These are phyloP conservation scores for Rhizopus sp. DNA, from an alignment of 371 early-diverging fungal genomes.

Conservation along the genomic window DNA sequence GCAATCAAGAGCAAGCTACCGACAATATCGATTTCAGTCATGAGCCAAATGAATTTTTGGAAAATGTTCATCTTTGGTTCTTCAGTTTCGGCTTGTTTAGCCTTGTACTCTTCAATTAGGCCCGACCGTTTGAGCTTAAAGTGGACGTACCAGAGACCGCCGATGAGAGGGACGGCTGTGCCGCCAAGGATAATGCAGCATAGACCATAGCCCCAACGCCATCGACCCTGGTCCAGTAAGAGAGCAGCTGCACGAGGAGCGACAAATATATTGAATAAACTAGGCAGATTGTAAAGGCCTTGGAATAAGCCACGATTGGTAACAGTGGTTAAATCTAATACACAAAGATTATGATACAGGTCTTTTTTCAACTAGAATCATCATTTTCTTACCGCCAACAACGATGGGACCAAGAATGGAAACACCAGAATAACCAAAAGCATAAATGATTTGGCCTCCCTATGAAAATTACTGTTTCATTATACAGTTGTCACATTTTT, in stretches of 20 bases:
- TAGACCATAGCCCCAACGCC: constrained; percentile 35
- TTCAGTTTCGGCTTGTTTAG: constrained; percentile 4
- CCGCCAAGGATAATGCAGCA: constrained; percentile 17
- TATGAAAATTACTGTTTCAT: neutral
- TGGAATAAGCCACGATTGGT: constrained; percentile 40
- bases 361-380: neutral
- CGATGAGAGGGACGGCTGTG: constrained; percentile 21
- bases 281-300: constrained; percentile 33
- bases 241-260: constrained; percentile 26
- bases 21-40: constrained; percentile 46
- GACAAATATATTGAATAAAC: constrained; percentile 33
- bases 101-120: constrained; percentile 12
- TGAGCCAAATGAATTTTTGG: constrained; percentile 27
- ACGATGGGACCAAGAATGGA: constrained; percentile 35
- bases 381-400: constrained; percentile 31
- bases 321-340: constrained; percentile 36
- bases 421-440: constrained; percentile 40
- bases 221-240: constrained; percentile 10
- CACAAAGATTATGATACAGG: neutral
- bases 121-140: constrained; percentile 16
- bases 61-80: neutral
- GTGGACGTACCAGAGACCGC: constrained; percentile 20
- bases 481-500: constrained; percentile 4
- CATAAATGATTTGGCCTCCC: constrained; percentile 32
- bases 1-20: constrained; percentile 44